These are phyloP conservation scores for Protomyces arabidopsidicola DNA, from an alignment of 1,139 yeast species.

Conservation along the genomic window DNA sequence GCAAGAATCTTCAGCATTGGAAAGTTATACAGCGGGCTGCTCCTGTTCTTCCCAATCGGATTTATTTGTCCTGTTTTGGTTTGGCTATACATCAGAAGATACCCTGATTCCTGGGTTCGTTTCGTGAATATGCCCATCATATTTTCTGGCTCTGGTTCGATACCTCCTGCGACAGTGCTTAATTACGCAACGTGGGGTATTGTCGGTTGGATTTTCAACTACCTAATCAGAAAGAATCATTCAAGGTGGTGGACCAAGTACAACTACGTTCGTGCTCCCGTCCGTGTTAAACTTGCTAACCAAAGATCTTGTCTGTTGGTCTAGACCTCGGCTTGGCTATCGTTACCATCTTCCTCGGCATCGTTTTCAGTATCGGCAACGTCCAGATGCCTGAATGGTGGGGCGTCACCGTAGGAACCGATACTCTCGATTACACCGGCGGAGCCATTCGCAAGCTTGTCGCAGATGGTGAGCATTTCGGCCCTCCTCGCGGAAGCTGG, in stretches of 20 bases:
- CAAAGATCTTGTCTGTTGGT: conserved; percentile 56
- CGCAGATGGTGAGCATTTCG: conserved; percentile 42
- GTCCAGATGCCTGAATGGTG: conserved; percentile 46
- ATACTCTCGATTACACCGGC: conserved; percentile 37
- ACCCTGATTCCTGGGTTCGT: conserved; percentile 37
- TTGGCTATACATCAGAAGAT: conserved; percentile 37
- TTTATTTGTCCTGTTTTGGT: conserved; percentile 46
- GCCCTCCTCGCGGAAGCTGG: conserved; percentile 35
- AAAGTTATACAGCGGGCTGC: conserved; percentile 12
- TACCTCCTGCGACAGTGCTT: conserved; percentile 55
- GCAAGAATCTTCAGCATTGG: conserved; percentile 43
- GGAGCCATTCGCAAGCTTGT: conserved; percentile 36
- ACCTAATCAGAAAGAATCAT: conserved; percentile 48
- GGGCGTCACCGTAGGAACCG: conserved; percentile 45
- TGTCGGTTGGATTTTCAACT: conserved; percentile 52
- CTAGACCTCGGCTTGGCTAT: conserved; percentile 53
- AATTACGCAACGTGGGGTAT: conserved; percentile 48
- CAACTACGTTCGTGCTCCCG: neutral
- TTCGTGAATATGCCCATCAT: conserved; percentile 50
- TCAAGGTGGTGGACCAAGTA: conserved; percentile 55
- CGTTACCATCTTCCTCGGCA: conserved; percentile 43
- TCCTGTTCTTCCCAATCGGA: conserved; percentile 53
- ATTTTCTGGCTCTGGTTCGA: conserved; percentile 48
- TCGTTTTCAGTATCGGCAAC: conserved; percentile 43
- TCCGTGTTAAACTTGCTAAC: conserved; percentile 35